phyloP scores from a whole-genome alignment of 495 filamentous ascomycete species.

The Lasiosphaeria ovina region DNA sequence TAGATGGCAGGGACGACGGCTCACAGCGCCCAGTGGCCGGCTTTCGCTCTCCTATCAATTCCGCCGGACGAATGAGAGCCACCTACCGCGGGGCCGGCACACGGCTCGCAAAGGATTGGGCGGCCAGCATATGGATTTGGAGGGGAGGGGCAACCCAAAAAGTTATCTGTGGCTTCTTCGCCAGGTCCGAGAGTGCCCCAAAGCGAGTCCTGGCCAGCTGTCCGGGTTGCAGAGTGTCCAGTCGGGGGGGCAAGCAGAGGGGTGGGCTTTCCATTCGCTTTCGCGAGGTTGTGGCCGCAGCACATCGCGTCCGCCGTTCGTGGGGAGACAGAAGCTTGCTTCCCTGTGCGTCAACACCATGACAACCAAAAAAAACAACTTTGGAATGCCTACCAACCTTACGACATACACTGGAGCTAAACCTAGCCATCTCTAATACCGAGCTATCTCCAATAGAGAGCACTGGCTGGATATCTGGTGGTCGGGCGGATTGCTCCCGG shows the following conservation, averaged over 20 bases:
- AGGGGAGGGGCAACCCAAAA: background rate
- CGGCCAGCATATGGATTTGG: background rate
- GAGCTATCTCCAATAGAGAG: too few species aligned
- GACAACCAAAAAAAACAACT: background rate
- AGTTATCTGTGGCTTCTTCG: conserved; percentile 1
- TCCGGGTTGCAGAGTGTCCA: too few species aligned
- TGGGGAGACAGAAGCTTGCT: background rate
- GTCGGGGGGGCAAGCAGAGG: too few species aligned
- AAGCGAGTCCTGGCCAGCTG: background rate
- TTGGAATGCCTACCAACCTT: too few species aligned
- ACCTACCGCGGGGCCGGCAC: background rate
- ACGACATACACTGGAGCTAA: too few species aligned
- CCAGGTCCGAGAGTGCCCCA: conserved; percentile 1
- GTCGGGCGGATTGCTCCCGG: background rate
- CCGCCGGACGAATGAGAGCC: background rate
- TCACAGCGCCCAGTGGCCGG: background rate
- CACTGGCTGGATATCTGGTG: background rate
- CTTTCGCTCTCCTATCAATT: background rate
- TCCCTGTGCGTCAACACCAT: background rate
- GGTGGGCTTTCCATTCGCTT: background rate
- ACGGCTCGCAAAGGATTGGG: background rate
- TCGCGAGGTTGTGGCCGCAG: background rate
- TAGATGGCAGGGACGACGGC: conserved; percentile 3
- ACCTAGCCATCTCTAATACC: too few species aligned
- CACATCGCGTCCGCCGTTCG: background rate